phyloP scores from a whole-genome alignment of 1,139 yeast species.

The Lodderomyces theae region DNA sequence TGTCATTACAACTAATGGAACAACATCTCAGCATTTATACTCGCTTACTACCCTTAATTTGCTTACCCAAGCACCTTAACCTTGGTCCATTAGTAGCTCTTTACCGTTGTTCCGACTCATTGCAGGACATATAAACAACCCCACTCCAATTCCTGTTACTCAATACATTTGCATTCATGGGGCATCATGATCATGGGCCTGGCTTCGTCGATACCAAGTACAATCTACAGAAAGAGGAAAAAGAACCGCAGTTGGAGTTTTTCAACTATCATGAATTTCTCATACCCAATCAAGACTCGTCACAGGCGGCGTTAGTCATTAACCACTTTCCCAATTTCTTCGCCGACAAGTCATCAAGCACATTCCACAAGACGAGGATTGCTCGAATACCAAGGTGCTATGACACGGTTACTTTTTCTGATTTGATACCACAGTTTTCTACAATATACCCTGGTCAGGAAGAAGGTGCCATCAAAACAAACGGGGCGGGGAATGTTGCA shows the following conservation, averaged over 20 bases:
- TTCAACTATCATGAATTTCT: slow-evolving; percentile 69
- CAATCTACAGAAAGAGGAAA: not conserved
- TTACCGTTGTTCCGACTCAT: too few relatives aligned
- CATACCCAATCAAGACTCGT: slow-evolving; percentile 21
- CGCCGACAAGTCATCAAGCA: slow-evolving; percentile 24
- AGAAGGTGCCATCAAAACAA: slow-evolving; percentile 53
- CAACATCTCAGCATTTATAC: not conserved
- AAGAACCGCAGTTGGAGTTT: slow-evolving; percentile 27
- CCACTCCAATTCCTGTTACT: too few relatives aligned
- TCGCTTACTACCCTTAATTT: too few relatives aligned
- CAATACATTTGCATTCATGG: not conserved
- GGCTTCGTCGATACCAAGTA: slow-evolving; percentile 1
- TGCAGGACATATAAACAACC: too few relatives aligned
- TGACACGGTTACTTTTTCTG: slow-evolving; percentile 25
- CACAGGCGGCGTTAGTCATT: slow-evolving; percentile 36
- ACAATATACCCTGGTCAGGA: slow-evolving; percentile 59
- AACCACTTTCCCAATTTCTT: slow-evolving; percentile 67
- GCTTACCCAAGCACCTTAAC: too few relatives aligned
- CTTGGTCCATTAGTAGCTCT: too few relatives aligned
- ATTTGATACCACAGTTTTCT: slow-evolving; percentile 60
- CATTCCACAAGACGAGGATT: slow-evolving; percentile 46
- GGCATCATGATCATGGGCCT: not conserved
- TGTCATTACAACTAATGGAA: not conserved
- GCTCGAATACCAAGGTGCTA: slow-evolving; percentile 62
- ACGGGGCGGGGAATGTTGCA: slow-evolving; percentile 23